phyloP scores from a whole-genome alignment of 1,284 basidiomycete genomes.

The Irpex sp. region DNA sequence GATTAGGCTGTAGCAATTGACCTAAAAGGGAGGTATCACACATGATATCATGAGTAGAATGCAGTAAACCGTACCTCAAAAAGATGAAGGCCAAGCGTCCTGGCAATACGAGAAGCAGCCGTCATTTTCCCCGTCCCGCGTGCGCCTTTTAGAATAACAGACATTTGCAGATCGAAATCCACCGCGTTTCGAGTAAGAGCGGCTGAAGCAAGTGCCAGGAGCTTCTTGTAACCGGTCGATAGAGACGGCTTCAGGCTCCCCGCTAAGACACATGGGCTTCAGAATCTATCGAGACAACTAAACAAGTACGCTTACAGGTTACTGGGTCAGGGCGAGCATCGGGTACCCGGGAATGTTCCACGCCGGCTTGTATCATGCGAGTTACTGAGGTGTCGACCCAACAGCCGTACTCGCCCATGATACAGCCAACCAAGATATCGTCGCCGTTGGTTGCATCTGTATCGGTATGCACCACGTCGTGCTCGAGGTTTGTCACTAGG shows the following conservation, averaged over 20 bases:
- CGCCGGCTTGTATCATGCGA: slow-evolving; percentile 75
- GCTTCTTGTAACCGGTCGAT: slow-evolving; percentile 27
- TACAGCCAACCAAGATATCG: slow-evolving; percentile 48
- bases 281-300: neutral
- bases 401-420: slow-evolving; percentile 77
- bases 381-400: slow-evolving; percentile 77
- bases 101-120: slow-evolving; percentile 52
- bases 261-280: neutral
- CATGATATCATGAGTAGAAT: neutral
- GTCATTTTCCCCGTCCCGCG: slow-evolving; percentile 77
- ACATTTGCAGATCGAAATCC: slow-evolving; percentile 59
- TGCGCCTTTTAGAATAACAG: slow-evolving; percentile 72
- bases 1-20: slow-evolving; percentile 85
- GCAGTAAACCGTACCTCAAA: slow-evolving; percentile 57
- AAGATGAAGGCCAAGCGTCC: slow-evolving; percentile 70
- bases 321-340: slow-evolving; percentile 55
- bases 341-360: slow-evolving; percentile 69
- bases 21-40: slow-evolving; percentile 36
- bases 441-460: slow-evolving; percentile 23
- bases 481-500: slow-evolving; percentile 74
- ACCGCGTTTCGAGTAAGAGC: slow-evolving; percentile 50
- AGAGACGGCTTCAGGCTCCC: slow-evolving; percentile 15
- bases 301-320: slow-evolving; percentile 35
- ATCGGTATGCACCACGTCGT: slow-evolving; percentile 44
- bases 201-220: slow-evolving; percentile 53